These are phyloP conservation scores for Tricholoma sp. DNA, from an alignment of 768 basidiomycete species.

Conservation along the genomic window DNA sequence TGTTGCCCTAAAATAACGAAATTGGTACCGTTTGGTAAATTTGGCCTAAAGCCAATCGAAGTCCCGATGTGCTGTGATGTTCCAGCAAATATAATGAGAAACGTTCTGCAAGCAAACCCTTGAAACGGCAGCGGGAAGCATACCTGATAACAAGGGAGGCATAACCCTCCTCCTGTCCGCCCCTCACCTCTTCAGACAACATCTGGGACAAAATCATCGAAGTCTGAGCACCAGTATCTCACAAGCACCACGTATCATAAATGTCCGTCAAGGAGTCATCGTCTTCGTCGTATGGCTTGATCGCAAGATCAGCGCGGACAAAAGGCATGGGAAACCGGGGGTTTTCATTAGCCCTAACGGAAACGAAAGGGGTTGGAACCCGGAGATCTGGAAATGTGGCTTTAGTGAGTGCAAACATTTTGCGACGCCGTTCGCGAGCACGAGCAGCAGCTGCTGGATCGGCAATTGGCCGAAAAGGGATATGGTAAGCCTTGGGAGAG, in stretches of 20 bases:
- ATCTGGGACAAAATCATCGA: background rate
- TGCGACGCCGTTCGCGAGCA: background rate
- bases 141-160: background rate
- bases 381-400: no score
- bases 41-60: background rate
- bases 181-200: background rate
- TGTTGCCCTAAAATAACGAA: background rate
- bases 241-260: no score
- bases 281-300: no score
- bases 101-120: background rate
- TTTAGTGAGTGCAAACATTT: no score
- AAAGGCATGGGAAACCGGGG: no score
- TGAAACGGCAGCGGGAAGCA: background rate
- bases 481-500: no score
- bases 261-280: no score
- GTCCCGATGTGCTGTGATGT: background rate
- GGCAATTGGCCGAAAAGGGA: background rate
- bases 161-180: background rate
- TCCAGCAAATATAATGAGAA: background rate
- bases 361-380: no score
- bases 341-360: no score
- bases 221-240: no score
- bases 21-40: background rate
- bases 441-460: background rate
- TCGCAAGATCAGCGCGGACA: no score